These are phyloP conservation scores for Candida dendrica DNA, from an alignment of 805 yeast genomes.

Conservation along the genomic window DNA sequence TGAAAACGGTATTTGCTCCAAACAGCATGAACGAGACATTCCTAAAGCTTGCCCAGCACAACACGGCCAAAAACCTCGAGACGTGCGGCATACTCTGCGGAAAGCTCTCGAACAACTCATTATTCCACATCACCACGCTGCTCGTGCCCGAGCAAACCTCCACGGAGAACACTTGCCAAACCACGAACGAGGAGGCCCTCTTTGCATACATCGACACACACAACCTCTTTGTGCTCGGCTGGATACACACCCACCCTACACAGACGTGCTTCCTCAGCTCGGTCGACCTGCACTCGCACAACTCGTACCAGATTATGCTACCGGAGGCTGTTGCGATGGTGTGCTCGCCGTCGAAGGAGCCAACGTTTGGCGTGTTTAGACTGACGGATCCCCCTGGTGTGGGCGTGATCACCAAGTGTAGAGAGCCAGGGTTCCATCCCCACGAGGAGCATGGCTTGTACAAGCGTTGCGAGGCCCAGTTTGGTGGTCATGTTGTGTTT, in stretches of 20 bases:
- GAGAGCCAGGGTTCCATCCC: constrained; percentile 49
- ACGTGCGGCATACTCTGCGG: constrained; percentile 68
- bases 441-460: constrained; percentile 47
- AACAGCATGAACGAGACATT: constrained; percentile 33
- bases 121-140: constrained; percentile 55
- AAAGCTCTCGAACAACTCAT: constrained; percentile 51
- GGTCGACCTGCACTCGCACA: constrained; percentile 62
- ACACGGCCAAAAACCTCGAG: constrained; percentile 46
- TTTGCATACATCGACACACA: constrained; percentile 48
- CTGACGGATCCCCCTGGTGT: constrained; percentile 63
- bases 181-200: constrained; percentile 51
- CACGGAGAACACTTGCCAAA: constrained; percentile 55
- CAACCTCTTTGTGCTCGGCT: constrained; percentile 58
- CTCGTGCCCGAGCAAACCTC: constrained; percentile 59
- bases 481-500: constrained; percentile 43
- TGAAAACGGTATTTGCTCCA: constrained; percentile 48
- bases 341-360: constrained; percentile 45
- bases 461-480: constrained; percentile 33
- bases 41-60: constrained; percentile 37
- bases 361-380: constrained; percentile 50
- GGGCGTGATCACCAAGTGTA: constrained; percentile 45
- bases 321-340: constrained; percentile 66
- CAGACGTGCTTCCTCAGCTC: constrained; percentile 65
- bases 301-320: constrained; percentile 61
- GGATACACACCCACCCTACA: constrained; percentile 74